Evolutionary conservation across 2,329 filamentous ascomycete genomes (phyloP).

Genomic region (Anthostomella pinea): DNA sequence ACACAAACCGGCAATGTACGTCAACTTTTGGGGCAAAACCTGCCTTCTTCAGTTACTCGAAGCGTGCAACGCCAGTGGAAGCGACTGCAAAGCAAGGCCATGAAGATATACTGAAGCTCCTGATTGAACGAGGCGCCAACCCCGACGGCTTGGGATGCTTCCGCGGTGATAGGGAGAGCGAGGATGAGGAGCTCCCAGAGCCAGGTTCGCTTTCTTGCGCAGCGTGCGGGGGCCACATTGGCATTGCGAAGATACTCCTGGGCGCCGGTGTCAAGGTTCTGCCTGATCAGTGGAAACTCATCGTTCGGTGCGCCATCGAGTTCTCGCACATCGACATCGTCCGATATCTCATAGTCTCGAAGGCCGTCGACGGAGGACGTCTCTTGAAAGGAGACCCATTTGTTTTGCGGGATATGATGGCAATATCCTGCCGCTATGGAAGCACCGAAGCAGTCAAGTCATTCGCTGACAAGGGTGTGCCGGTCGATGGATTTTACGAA

Average conservation of each 20-base stretch:
- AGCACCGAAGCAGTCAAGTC: not conserved
- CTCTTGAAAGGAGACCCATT: not conserved
- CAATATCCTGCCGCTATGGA: not conserved
- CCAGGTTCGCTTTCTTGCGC: not conserved
- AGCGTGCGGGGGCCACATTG: conserved; percentile 2
- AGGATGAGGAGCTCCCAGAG: not conserved
- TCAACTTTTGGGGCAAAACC: not conserved
- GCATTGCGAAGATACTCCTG: conserved; percentile 1
- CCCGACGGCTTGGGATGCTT: not conserved
- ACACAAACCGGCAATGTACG: not conserved
- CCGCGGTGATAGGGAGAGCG: not conserved
- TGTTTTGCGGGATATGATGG: not conserved
- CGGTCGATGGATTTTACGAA: conserved; percentile 1
- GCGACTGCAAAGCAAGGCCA: conserved; percentile 1
- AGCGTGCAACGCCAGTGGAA: not conserved
- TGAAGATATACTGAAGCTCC: not conserved
- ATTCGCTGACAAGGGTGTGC: not conserved
- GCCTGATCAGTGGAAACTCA: conserved; percentile 1
- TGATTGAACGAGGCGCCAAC: not conserved
- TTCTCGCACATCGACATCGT: conserved; percentile 1
- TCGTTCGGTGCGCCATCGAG: not conserved
- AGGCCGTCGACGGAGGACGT: not conserved
- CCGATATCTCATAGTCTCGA: not conserved
- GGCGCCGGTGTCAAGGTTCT: not conserved
- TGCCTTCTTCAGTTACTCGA: not conserved